Base-by-base conservation (phyloP, 768 basidiomycete species). In the Zangia roseola region DNA sequence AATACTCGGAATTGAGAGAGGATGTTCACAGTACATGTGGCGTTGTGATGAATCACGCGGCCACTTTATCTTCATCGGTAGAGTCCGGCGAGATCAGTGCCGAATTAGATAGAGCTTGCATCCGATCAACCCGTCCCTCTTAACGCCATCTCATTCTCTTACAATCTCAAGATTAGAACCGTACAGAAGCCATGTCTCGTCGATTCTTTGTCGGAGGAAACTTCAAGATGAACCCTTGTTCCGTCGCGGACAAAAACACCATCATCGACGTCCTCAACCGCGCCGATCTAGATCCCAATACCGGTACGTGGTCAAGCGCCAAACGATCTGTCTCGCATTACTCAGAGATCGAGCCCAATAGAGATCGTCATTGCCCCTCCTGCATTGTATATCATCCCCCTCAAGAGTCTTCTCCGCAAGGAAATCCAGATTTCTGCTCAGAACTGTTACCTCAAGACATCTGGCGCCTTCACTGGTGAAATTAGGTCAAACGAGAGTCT, bases 331-430 rank as follows among this genome's bases (percentile, higher is more conserved):
- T 24, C 35, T 31, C 33, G n/a, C 34, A 36, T 30, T 3, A 46
- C 59, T 59, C 54, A 55, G 26, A 34, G 45, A 50, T 30, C 36
- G 7, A 40, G 34, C 37, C 14, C 33, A 40, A 31, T 26, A 95
- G 94, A 97, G 83, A 86, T 97, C 65, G 87, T 97, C 63, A 83
- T 99, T 59, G 84, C 95, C 6, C 93, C 93, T 10, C 95, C 95
- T 34, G 71, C 91, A 2, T 69, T 99, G 49, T 98, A 97, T 72
- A 79, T 99, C 38, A 68, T 97, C 53, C 73, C 87, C 36, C 72
- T 94, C 55, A 74, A 82, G 66, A 75, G 79, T 20, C 62, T 73
- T 45, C 59, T 91, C 43, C 74, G 81, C 59, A 78, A 83, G 52
- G 83, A 85, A 35, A 71, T 94, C 65, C 74, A 87, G 58, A 80